Evolutionary conservation across 2,329 filamentous ascomycete genomes (phyloP).

Genomic region (Pseudocercospora crystallina): DNA sequence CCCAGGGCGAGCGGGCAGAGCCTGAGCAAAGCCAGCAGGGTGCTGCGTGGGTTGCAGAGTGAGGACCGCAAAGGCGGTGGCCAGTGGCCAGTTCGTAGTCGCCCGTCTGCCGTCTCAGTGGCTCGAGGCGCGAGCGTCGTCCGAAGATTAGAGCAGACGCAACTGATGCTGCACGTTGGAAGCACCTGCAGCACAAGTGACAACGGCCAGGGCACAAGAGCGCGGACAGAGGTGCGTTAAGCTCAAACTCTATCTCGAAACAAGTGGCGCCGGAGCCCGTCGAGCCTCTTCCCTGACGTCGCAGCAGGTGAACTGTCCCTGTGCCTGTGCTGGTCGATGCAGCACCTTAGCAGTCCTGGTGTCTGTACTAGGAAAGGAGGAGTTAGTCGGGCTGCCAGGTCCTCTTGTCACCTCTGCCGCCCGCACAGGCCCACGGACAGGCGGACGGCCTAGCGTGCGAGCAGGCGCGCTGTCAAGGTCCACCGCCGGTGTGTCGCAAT

Average conservation of each 20-base stretch:
- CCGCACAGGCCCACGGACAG: background rate
- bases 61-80: too few species aligned
- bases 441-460: background rate
- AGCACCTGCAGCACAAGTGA: slow-evolving; percentile 8
- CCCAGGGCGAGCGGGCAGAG: too few species aligned
- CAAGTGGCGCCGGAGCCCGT: slow-evolving; percentile 11
- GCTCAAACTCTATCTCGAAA: slow-evolving; percentile 24
- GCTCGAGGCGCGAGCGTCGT: slow-evolving; percentile 16
- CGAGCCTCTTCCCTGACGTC: too few species aligned
- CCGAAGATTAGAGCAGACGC: slow-evolving; percentile 9
- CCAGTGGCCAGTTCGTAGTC: too few species aligned
- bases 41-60: too few species aligned
- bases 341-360: too few species aligned
- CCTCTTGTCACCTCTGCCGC: too few species aligned
- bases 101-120: background rate
- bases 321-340: too few species aligned
- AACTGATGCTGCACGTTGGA: slow-evolving; percentile 9
- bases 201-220: slow-evolving; percentile 6
- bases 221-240: slow-evolving; percentile 4
- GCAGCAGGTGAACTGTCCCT: too few species aligned
- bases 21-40: too few species aligned
- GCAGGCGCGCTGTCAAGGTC: slow-evolving; percentile 12
- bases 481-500: slow-evolving; percentile 24
- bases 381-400: too few species aligned
- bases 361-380: too few species aligned